Percentiles rank a stretch among this genome's conserved stretches.
These are phyloP conservation scores for Liquidambar formosana DNA, from an alignment of 164 flowering plant species.

Conservation along the genomic window DNA sequence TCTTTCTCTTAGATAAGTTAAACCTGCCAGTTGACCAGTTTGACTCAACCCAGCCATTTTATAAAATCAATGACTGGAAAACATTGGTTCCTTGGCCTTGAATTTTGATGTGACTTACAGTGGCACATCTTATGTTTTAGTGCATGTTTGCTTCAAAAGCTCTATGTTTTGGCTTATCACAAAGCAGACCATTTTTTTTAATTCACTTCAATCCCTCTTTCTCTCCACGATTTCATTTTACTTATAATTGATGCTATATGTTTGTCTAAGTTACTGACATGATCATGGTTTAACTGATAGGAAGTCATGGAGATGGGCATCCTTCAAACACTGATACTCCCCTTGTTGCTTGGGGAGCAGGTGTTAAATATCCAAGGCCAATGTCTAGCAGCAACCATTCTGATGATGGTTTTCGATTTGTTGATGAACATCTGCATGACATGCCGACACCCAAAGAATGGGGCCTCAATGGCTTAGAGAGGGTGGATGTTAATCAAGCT, in stretches of 20 bases:
- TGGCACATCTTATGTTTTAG: not conserved
- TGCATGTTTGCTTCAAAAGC: not conserved
- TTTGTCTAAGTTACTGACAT: slow-evolving; percentile 23
- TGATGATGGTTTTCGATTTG: slow-evolving; percentile 59
- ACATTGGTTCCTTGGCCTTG: not conserved
- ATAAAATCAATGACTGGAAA: not conserved
- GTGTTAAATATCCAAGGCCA: slow-evolving; percentile 63
- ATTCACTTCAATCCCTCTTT: not conserved
- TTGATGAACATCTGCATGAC: slow-evolving; percentile 91
- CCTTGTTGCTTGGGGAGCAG: slow-evolving; percentile 98
- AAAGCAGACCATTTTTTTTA: not conserved
- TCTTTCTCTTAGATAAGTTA: too few relatives aligned
- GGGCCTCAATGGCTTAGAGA: slow-evolving; percentile 76
- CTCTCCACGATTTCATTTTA: not conserved
- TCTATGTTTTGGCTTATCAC: not conserved
- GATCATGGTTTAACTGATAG: slow-evolving; percentile 40
- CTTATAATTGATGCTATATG: not conserved
- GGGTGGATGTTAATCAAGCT: slow-evolving; percentile 98
- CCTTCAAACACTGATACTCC: slow-evolving; percentile 96
- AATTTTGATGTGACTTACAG: not conserved
- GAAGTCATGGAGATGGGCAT: slow-evolving; percentile 99
- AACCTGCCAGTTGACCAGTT: not conserved
- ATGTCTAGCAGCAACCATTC: slow-evolving; percentile 36
- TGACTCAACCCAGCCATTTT: not conserved
- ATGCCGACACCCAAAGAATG: slow-evolving; percentile 83